Evolutionary conservation across 371 early-diverging fungal genomes (phyloP).

Genomic region (Lichtheimia corymbifera): DNA sequence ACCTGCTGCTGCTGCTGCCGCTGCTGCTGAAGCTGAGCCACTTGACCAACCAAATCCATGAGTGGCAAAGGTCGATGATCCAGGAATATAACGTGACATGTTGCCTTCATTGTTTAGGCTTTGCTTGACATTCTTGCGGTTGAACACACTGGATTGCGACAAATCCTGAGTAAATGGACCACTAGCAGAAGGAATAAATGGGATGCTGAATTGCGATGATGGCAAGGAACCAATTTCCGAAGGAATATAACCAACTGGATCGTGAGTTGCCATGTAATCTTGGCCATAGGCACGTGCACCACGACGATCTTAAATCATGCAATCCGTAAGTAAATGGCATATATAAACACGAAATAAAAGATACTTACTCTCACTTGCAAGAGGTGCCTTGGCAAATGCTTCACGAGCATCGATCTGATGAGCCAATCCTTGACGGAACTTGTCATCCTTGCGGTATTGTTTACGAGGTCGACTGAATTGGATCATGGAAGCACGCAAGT

Average conservation of each 20-base stretch:
- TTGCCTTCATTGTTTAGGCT: slow-evolving; percentile 12
- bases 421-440: slow-evolving; percentile 65
- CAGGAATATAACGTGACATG: slow-evolving; percentile 41
- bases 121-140: slow-evolving; percentile 38
- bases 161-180: slow-evolving; percentile 75
- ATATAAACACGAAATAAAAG: slow-evolving; percentile 2
- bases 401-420: slow-evolving; percentile 71
- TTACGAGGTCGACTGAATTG: slow-evolving; percentile 82
- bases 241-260: slow-evolving; percentile 60
- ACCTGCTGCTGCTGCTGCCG: not conserved
- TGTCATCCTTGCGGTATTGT: slow-evolving; percentile 61
- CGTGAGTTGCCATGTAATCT: slow-evolving; percentile 61
- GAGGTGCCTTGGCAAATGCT: slow-evolving; percentile 64
- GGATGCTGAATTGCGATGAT: slow-evolving; percentile 63
- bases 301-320: slow-evolving; percentile 44
- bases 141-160: slow-evolving; percentile 54
- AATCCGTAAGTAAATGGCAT: not conserved
- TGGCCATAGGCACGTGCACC: slow-evolving; percentile 50
- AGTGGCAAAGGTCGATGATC: slow-evolving; percentile 42
- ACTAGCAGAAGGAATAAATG: slow-evolving; percentile 63
- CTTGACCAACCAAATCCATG: slow-evolving; percentile 41
- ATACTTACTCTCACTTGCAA: slow-evolving; percentile 46
- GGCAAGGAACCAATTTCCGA: slow-evolving; percentile 59
- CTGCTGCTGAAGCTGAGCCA: not conserved
- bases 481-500: slow-evolving; percentile 84